Evolutionary conservation across 208 protist species (phyloP).

Genomic region (Trypanosoma cruzi): DNA sequence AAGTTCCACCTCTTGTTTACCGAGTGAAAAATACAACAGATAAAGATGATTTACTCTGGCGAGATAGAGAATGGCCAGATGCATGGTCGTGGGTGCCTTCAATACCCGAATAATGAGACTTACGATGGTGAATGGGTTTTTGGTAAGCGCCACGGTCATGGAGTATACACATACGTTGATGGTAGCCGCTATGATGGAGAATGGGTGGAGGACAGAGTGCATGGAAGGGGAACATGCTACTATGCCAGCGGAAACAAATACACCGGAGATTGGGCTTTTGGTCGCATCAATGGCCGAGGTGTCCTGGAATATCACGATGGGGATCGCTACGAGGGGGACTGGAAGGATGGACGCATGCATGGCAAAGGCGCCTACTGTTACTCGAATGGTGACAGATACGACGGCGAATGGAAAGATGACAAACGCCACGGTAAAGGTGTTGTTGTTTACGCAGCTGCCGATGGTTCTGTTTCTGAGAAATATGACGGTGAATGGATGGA

Average conservation of each 20-base stretch:
- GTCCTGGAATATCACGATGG: constrained; percentile 91
- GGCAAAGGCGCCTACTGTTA: constrained; percentile 92
- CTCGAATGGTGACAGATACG: constrained; percentile 90
- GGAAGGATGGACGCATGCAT: constrained; percentile 95
- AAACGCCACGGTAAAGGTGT: constrained; percentile 93
- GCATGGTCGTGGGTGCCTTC: constrained; percentile 94
- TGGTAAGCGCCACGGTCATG: constrained; percentile 93
- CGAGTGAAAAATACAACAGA: not conserved
- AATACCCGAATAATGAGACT: constrained; percentile 95
- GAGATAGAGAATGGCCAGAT: constrained; percentile 96
- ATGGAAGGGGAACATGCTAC: constrained; percentile 92
- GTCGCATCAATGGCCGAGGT: constrained; percentile 91
- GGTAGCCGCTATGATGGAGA: constrained; percentile 93
- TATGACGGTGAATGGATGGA: constrained; percentile 95
- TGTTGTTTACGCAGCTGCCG: constrained; percentile 90
- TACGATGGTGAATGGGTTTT: constrained; percentile 95
- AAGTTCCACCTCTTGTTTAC: too few species aligned
- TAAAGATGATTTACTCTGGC: constrained; percentile 94
- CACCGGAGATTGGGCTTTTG: constrained; percentile 90
- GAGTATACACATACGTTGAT: constrained; percentile 93
- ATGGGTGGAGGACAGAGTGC: constrained; percentile 95
- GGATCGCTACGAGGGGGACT: constrained; percentile 93
- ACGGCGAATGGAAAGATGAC: constrained; percentile 94
- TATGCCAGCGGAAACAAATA: constrained; percentile 93
- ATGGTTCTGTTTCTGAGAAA: constrained; percentile 92